phyloP scores from a whole-genome alignment of 352 stramenopile species.

The Phytophthora boehmeriae region DNA sequence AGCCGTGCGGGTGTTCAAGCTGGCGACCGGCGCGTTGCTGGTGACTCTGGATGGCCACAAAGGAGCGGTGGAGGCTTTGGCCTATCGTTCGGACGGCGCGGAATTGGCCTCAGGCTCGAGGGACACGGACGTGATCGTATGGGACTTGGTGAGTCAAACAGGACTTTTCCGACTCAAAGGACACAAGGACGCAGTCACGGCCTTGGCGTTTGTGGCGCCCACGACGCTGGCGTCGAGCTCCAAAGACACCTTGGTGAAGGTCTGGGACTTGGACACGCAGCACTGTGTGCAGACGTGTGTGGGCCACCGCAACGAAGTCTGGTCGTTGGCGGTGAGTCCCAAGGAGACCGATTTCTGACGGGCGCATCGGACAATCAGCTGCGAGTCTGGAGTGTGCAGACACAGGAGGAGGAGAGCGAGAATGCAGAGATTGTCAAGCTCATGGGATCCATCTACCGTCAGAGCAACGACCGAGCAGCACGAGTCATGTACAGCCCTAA shows the following conservation, averaged over 20 bases:
- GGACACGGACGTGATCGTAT: constrained; percentile 95
- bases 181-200: constrained; percentile 94
- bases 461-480: constrained; percentile 78
- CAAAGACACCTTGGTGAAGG: constrained; percentile 94
- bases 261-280: constrained; percentile 95
- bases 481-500: constrained; percentile 62
- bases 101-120: constrained; percentile 85
- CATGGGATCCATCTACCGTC: constrained; percentile 72
- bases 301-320: constrained; percentile 93
- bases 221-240: constrained; percentile 78
- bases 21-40: constrained; percentile 75
- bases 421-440: constrained; percentile 55
- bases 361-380: constrained; percentile 86
- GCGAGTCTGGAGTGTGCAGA: constrained; percentile 68
- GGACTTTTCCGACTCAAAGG: constrained; percentile 91
- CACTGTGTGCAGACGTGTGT: constrained; percentile 95
- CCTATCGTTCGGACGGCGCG: constrained; percentile 78
- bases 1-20: constrained; percentile 76
- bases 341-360: constrained; percentile 69
- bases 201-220: constrained; percentile 79
- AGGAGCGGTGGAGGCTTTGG: constrained; percentile 72
- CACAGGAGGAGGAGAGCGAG: constrained; percentile 28
- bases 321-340: constrained; percentile 84
- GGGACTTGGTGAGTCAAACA: constrained; percentile 92
- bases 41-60: constrained; percentile 92